Evolutionary conservation across 2,329 filamentous ascomycete species (phyloP), one percentile per base, ranked within the genome.

Genomic region (Ophiocordyceps robertsii): DNA sequence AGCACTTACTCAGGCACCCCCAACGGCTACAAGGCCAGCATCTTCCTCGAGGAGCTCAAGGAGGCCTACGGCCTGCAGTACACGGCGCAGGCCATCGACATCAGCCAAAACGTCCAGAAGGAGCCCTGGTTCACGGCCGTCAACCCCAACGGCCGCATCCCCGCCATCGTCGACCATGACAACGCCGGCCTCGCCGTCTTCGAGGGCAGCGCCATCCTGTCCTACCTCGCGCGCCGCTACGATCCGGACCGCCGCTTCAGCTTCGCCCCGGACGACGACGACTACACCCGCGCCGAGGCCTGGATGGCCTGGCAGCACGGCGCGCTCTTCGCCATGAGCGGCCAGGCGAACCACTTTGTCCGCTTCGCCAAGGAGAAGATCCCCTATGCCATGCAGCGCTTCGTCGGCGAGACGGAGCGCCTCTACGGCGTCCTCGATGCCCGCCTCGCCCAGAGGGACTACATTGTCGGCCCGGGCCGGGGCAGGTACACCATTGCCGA

Each of bases 231-330:
- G 10, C 74, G 80, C n/a, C 73, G 73, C 48, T 88, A 88, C 55
- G 84, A 88, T 56, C 65, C 67, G 0, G 75, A 84, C 38, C 35
- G 58, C 43, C 55, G 49, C 43, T 57, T 64, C 43, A 60, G 58
- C 8, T 66, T 65, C 44, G 54, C 53, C 21, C 41, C 52, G 19
- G 67, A 73, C 30, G 53, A 58, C 14, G 51, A 62, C 43, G 59
- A 64, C 47, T 60, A 59, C 45, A 59, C 57, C 4, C 51, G 52
- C 13, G 54, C 58, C 13, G 56, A 61, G 47, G 45, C 56, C 2
- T 83, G 78, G 79, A 69, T 79, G 47, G 71, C 72, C 33, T 83
- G 77, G 75, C 79, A 87, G 63, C 84, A 85, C 53, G 81, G 79
- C n/a, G 82, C 82, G 2, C 54, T 86, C 3, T 82, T 82, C 1